These are phyloP conservation scores for Cercospora sp. DNA, from an alignment of 2,329 filamentous ascomycete genomes.

Conservation along the genomic window DNA sequence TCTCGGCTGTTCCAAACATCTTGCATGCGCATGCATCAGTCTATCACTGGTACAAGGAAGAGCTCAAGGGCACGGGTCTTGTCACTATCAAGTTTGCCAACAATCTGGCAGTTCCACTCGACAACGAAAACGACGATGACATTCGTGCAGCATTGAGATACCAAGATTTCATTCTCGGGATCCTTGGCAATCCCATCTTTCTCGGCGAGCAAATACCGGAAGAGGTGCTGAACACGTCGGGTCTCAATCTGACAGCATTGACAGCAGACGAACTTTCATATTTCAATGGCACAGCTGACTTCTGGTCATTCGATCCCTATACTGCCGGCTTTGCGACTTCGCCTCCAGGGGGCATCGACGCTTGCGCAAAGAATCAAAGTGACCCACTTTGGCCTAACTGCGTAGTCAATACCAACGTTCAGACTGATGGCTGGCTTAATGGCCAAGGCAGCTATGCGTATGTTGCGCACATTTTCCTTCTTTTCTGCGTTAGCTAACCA, in stretches of 20 bases:
- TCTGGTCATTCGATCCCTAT: conserved; percentile 44
- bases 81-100: conserved; percentile 52
- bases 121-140: conserved; percentile 44
- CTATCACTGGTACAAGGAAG: conserved; percentile 54
- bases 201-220: conserved; percentile 54
- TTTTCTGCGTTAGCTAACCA: background rate
- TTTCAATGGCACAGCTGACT: conserved; percentile 36
- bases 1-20: conserved; percentile 39
- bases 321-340: conserved; percentile 40
- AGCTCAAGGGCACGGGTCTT: conserved; percentile 53
- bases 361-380: conserved; percentile 39
- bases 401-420: conserved; percentile 26
- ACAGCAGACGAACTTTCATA: conserved; percentile 48
- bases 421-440: conserved; percentile 30
- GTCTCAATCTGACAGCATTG: conserved; percentile 50
- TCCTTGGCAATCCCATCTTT: conserved; percentile 56
- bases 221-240: conserved; percentile 48
- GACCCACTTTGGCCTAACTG: conserved; percentile 41
- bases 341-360: conserved; percentile 40
- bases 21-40: conserved; percentile 29
- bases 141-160: conserved; percentile 50
- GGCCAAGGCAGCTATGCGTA: conserved; percentile 26
- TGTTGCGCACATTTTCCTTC: background rate
- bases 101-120: conserved; percentile 41
- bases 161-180: conserved; percentile 48